Evolutionary conservation across 1,139 yeast species (phyloP), one percentile per base, ranked within the genome.

Genomic region (Pneumocystis murina): DNA sequence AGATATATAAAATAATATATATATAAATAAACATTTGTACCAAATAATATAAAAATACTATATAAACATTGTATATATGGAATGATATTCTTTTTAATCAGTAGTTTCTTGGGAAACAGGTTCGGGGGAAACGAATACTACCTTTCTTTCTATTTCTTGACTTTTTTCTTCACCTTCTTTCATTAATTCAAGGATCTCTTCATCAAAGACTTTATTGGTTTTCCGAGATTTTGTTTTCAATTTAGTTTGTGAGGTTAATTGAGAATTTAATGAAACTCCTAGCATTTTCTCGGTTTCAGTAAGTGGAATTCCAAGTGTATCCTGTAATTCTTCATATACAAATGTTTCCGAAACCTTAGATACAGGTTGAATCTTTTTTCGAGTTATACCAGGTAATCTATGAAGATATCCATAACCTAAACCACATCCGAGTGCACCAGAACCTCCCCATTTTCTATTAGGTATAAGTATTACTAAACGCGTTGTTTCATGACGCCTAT

Each of bases 341-440:
- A 24, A 48, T 20, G 20, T 20, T 24, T 48, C 33, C 3, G 12
- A 24, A 16, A 24, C n/a, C 28, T 24, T 20, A 48, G 33, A 20
- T 3, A 12, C 28, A 8, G 14, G 30, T n/a, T 1, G 1, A 4
- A 30, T 10, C 10, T 20, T 8, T 48, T 48, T 20, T 24, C 8
- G 16, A 24, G 33, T 12, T 24, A 24, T 48, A 48, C 55, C 33
- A 12, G 60, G 60, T 12, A 59, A 24, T 20, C 33, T 20, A 24
- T 59, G 60, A 39, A 59, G 60, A 64, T 87, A 78, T 0, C 97
- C 97, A 71, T 90, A 91, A 0, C 97, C 97, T 12, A 92, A 95
- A 69, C 91, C 96, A 75, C 97, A 91, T 0, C 98, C 98, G 59
- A 92, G 77, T 48, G 90, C 78, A 0, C 96, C 96, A 67, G 78